Base-by-base conservation (phyloP, 225 moss, liverwort and hornwort genomes). In the Rhytidiadelphus loreus region DNA sequence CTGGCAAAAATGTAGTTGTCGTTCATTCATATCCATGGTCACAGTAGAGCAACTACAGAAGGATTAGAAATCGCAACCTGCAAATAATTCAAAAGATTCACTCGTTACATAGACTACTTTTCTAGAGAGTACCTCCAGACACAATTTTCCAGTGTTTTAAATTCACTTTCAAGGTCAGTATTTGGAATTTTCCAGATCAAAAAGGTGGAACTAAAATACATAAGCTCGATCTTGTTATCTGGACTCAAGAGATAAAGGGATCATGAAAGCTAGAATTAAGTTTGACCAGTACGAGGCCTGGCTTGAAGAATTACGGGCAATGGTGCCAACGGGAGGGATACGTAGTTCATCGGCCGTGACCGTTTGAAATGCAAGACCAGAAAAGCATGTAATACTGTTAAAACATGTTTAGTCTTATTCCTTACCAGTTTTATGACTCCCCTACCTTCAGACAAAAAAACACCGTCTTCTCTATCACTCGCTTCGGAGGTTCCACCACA, bases 401-500 rank as follows among this genome's bases (percentile, higher is more conserved):
- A 3, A 41, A 28, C 16, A 77, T 77, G 30, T 77, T 83, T 9
- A 62, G 75, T 44, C 75, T 41, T 64, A 39, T 30, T 85, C 43
- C 66, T 81, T 59, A 56, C 82, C 44, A 66, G 74, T 55, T 73
- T 81, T 7, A 22, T 39, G 48, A 62, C 61, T 72, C 26, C 61
- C 85, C 43, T 80, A 92, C 91, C 91, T 91, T 92, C 89, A 86
- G 93, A 91, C 65, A 50, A 78, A 77, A 88, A 91, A 61, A 33
- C 82, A 77, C 86, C 88, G 77, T 86, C 92, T 88, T 92, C 90
- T 92, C 92, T 89, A 77, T 92, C 91, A 57, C 90, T 94, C 86
- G 92, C 94, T 88, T 88, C 92, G 64, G 91, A 90, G 56, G 58
- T 91, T 85, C 93, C 92, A 90, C 83, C 91, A 88, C 80, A 81